Conservation (phyloP, 139 green algal genomes). For the Asterochloris erici region DNA sequence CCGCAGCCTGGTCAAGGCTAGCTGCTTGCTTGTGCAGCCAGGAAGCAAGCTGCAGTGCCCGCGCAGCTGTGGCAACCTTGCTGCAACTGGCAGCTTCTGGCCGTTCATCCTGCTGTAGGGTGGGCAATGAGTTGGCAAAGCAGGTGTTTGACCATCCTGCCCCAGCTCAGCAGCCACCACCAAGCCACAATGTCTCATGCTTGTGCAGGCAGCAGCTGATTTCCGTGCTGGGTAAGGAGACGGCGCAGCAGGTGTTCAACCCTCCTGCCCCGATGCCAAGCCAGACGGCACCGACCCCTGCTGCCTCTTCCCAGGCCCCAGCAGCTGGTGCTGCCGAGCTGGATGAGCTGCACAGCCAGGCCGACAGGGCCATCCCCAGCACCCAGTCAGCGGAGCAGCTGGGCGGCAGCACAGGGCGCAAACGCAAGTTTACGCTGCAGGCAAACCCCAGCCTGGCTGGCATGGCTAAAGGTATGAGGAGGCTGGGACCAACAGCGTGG, state of each 20-base stretch:
- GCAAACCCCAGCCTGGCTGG: background rate
- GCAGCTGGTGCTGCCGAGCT: constrained; percentile 1
- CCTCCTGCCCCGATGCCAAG: background rate
- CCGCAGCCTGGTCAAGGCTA: too few relatives aligned
- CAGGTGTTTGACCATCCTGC: background rate
- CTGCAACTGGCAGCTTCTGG: background rate
- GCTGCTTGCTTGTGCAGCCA: background rate
- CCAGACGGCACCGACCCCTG: too few relatives aligned
- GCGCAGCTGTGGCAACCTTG: background rate
- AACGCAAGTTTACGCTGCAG: background rate
- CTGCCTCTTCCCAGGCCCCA: background rate
- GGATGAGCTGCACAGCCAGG: background rate
- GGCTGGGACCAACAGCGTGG: background rate
- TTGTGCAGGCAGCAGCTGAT: constrained; percentile 11
- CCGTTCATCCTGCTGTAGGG: background rate
- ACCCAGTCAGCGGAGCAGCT: background rate
- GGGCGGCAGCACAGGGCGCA: too few relatives aligned
- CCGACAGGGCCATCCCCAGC: background rate
- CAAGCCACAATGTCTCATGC: background rate
- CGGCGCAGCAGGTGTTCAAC: background rate
- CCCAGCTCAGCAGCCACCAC: background rate
- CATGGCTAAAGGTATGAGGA: too few relatives aligned
- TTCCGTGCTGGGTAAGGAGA: background rate
- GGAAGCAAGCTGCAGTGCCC: background rate
- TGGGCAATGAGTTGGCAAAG: background rate